A percentile compares a stretch with the other conserved stretches of the same genome.
Conservation (phyloP, 352 stramenopile genomes). For the Globisporangium viniferum region DNA sequence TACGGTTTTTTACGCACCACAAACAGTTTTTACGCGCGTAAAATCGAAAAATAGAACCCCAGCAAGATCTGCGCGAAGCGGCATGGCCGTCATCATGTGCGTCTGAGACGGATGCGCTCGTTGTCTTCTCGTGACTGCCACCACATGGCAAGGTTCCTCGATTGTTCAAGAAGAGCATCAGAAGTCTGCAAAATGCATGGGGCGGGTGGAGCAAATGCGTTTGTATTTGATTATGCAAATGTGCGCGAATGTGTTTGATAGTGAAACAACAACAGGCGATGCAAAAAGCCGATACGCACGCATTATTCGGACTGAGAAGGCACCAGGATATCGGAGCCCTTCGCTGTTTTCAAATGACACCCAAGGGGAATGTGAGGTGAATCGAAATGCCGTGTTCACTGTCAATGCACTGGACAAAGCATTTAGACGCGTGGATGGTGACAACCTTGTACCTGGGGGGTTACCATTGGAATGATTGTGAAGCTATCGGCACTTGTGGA, state of each 20-base stretch:
- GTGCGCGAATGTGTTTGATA: background rate
- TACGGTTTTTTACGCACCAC: background rate
- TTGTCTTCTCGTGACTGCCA: background rate
- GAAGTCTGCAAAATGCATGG: background rate
- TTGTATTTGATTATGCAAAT: background rate
- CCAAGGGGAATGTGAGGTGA: background rate
- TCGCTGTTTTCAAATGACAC: too few species aligned
- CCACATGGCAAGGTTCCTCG: background rate
- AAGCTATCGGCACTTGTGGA: too few species aligned
- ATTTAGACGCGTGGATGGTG: background rate
- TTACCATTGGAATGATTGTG: too few species aligned
- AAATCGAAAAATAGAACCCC: background rate
- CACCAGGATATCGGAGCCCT: too few species aligned
- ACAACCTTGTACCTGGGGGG: too few species aligned
- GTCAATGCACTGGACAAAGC: background rate
- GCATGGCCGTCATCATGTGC: background rate
- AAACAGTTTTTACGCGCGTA: background rate
- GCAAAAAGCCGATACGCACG: too few species aligned
- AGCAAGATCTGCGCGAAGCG: background rate
- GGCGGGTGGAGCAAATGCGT: too few species aligned
- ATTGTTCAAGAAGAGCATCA: background rate
- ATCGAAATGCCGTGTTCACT: background rate
- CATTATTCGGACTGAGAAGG: too few species aligned
- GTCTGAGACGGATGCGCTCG: background rate
- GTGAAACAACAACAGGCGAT: background rate